Evolutionary conservation across 2,329 filamentous ascomycete genomes (phyloP).

Genomic region (Rhynchosporium secalis): DNA sequence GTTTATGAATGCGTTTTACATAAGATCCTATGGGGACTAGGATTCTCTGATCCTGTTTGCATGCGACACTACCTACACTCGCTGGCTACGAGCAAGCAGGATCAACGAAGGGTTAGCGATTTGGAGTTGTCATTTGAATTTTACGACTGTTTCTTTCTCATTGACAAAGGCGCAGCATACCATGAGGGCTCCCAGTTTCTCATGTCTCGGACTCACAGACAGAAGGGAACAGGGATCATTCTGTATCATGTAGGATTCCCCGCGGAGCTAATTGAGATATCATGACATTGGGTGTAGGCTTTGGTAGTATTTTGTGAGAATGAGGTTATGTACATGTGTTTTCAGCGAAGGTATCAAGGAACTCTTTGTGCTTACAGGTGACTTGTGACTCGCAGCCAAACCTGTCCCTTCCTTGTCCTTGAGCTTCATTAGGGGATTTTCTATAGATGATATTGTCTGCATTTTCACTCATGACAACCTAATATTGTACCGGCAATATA

Average conservation of each 20-base stretch:
- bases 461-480: background rate
- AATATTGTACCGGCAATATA: background rate
- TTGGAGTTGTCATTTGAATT: constrained; percentile 43
- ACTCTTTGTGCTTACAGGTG: background rate
- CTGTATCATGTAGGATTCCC: constrained; percentile 39
- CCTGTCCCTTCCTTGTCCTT: no score
- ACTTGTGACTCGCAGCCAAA: background rate
- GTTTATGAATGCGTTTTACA: constrained; percentile 20
- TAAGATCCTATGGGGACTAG: constrained; percentile 31
- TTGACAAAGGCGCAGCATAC: constrained; percentile 35
- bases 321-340: constrained; percentile 2
- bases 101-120: constrained; percentile 41
- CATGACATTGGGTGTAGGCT: constrained; percentile 26
- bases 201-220: constrained; percentile 20
- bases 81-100: constrained; percentile 42
- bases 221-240: constrained; percentile 23
- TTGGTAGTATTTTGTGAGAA: constrained; percentile 13
- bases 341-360: background rate
- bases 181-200: constrained; percentile 24
- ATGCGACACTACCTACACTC: constrained; percentile 39
- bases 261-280: constrained; percentile 37
- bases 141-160: constrained; percentile 32
- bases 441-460: background rate
- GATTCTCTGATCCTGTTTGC: constrained; percentile 41
- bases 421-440: background rate